These are phyloP conservation scores for Yamadazyma dushanensis DNA, from an alignment of 1,139 yeast genomes.

Conservation along the genomic window DNA sequence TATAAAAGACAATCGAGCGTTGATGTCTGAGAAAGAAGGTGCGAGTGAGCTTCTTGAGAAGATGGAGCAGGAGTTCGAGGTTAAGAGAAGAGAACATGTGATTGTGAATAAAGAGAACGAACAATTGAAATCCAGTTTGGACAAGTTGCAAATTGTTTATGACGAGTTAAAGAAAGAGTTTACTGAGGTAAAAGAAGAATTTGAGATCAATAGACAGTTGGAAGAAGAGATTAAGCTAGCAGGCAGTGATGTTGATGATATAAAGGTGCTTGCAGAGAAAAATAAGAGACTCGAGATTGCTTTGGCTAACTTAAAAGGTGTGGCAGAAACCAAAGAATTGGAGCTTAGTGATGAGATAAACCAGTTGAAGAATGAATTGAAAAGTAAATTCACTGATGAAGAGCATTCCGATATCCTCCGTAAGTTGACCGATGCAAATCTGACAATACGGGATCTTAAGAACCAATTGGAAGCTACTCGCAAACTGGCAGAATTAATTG, in stretches of 20 bases:
- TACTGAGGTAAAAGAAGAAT: conserved; percentile 46
- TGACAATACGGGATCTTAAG: conserved; percentile 44
- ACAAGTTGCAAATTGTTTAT: conserved; percentile 33
- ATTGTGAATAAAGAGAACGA: conserved; percentile 56
- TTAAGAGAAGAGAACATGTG: conserved; percentile 48
- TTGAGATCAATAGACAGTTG: conserved; percentile 40
- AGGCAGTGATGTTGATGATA: conserved; percentile 18
- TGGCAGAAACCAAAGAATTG: conserved; percentile 29
- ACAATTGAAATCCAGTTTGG: too few species aligned
- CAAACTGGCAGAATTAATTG: conserved; percentile 52
- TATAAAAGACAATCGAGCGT: conserved; percentile 29
- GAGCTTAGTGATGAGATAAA: conserved; percentile 18
- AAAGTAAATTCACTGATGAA: conserved; percentile 3
- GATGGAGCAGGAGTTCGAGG: conserved; percentile 47
- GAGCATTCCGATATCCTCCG: conserved; percentile 18
- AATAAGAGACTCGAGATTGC: conserved; percentile 40
- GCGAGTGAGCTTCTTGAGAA: conserved; percentile 29
- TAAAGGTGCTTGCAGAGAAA: conserved; percentile 23
- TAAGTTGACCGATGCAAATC: conserved; percentile 39
- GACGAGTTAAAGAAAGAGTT: conserved; percentile 41
- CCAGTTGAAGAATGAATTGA: conserved; percentile 17
- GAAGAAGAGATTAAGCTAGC: conserved; percentile 32
- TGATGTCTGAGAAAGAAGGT: conserved; percentile 16
- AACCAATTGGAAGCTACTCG: conserved; percentile 41
- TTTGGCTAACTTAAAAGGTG: conserved; percentile 37